phyloP scores from a whole-genome alignment of 2,329 filamentous ascomycete genomes.

The Pyricularia pennisetigena region DNA sequence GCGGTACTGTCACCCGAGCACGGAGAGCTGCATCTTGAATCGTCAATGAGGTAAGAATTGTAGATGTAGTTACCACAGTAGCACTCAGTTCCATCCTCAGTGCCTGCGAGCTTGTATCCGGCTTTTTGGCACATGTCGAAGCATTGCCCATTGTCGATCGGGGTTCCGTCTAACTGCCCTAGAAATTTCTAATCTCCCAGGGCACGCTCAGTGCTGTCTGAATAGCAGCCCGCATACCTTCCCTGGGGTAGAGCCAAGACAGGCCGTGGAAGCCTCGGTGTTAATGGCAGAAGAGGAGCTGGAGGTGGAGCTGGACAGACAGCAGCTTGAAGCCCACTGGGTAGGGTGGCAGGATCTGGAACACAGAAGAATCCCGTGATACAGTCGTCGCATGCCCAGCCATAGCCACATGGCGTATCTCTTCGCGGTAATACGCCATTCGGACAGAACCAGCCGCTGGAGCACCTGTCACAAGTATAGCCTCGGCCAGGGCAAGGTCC shows the following conservation, averaged over 20 bases:
- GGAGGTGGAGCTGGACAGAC: conserved; percentile 2
- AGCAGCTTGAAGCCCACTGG: neutral
- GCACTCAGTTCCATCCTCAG: conserved; percentile 12
- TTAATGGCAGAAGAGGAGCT: neutral
- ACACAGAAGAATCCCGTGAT: conserved; percentile 26
- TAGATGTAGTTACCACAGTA: conserved; percentile 13
- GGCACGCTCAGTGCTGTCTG: conserved; percentile 9
- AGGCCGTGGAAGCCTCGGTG: conserved; percentile 4
- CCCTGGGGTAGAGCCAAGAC: conserved; percentile 7
- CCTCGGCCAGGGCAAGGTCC: conserved; percentile 23
- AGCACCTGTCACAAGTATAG: conserved; percentile 25
- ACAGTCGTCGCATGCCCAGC: conserved; percentile 26
- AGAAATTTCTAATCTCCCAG: conserved; percentile 10
- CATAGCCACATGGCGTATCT: conserved; percentile 23
- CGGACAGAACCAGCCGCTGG: conserved; percentile 26
- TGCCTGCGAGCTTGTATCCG: conserved; percentile 11
- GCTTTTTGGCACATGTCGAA: conserved; percentile 10
- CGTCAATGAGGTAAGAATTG: conserved; percentile 12
- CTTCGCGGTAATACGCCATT: conserved; percentile 22
- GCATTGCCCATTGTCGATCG: conserved; percentile 12
- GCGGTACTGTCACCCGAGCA: conserved; percentile 9
- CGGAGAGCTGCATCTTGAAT: conserved; percentile 11
- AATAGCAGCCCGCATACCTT: conserved; percentile 12
- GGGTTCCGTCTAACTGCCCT: conserved; percentile 4
- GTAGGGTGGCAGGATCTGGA: conserved; percentile 8